Evolutionary conservation across 192 early-diverging fungal genomes (phyloP).

Genomic region (Coemansia sp.): DNA sequence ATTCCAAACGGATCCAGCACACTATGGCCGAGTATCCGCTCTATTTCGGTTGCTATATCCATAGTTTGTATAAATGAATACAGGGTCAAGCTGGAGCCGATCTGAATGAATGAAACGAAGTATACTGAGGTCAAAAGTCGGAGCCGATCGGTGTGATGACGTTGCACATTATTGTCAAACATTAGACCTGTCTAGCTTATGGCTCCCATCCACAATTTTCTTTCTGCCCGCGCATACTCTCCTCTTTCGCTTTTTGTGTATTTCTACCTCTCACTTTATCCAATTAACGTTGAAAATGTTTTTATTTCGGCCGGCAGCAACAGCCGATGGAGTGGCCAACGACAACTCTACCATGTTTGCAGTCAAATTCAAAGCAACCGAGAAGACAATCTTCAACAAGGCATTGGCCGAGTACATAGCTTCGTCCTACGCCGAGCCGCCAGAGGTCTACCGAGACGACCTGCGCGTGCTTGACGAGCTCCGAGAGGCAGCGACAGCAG

Average conservation of each 20-base stretch:
- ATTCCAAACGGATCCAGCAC: constrained; percentile 43
- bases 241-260: not conserved
- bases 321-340: constrained; percentile 29
- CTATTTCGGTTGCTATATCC: constrained; percentile 30
- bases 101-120: no score
- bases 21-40: constrained; percentile 31
- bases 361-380: constrained; percentile 44
- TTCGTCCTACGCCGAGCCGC: constrained; percentile 79
- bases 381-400: constrained; percentile 28
- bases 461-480: constrained; percentile 78
- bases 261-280: not conserved
- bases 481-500: constrained; percentile 66
- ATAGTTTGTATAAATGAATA: not conserved
- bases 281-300: constrained; percentile 24
- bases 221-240: not conserved
- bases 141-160: not conserved
- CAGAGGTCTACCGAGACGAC: constrained; percentile 82
- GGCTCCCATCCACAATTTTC: constrained; percentile 1
- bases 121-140: no score
- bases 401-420: constrained; percentile 69
- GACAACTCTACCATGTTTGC: constrained; percentile 37
- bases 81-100: not conserved
- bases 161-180: not conserved
- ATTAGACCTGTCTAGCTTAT: not conserved
- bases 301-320: constrained; percentile 25